A percentile compares a stretch with the other conserved stretches of the same genome.
Conservation (phyloP, 352 stramenopile genomes). For the Pythium grandisporangium region DNA sequence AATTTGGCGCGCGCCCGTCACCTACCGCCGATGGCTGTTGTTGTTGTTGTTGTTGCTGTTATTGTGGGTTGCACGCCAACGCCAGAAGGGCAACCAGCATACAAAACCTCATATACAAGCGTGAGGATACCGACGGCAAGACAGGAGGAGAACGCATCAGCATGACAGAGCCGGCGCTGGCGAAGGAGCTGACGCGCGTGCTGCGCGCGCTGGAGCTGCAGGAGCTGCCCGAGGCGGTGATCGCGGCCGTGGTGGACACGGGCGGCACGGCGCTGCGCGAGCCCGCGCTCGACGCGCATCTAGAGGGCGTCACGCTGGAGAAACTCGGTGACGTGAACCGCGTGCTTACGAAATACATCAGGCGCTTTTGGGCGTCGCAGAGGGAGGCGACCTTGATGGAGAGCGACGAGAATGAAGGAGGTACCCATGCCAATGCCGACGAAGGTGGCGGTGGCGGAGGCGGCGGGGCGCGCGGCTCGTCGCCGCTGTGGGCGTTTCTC, state of each 20-base stretch:
- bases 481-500: constrained; percentile 48
- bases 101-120: too few relatives aligned
- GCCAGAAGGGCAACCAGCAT: too few relatives aligned
- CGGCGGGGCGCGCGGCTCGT: neutral
- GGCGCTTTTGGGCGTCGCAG: constrained; percentile 16
- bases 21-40: too few relatives aligned
- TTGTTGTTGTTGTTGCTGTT: too few relatives aligned
- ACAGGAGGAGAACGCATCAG: too few relatives aligned
- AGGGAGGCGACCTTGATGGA: neutral
- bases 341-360: constrained; percentile 46
- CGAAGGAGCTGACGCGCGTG: constrained; percentile 48
- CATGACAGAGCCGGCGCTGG: constrained; percentile 15
- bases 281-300: constrained; percentile 13
- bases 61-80: too few relatives aligned
- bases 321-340: constrained; percentile 38
- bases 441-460: constrained; percentile 1
- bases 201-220: constrained; percentile 52
- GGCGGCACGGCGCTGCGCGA: constrained; percentile 41
- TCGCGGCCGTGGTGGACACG: constrained; percentile 56
- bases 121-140: too few relatives aligned
- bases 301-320: constrained; percentile 28
- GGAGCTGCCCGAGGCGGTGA: constrained; percentile 31
- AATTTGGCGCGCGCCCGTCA: too few relatives aligned
- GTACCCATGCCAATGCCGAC: neutral
- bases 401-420: too few relatives aligned